Base-by-base conservation (phyloP, 306 rosid species). In the Bauhinia variegata region DNA sequence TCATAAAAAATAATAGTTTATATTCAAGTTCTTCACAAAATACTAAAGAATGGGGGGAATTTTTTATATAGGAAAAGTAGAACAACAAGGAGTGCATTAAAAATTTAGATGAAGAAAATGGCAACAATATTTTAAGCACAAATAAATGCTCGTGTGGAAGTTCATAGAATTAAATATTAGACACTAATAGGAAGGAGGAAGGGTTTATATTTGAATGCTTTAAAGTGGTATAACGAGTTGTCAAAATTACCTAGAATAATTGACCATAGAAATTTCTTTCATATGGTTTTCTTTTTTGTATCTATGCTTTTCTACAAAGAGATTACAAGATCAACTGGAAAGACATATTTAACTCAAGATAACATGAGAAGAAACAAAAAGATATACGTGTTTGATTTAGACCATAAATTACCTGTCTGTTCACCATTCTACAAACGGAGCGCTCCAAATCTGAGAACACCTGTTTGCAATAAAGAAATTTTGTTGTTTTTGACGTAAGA, bases 381-480 rank as follows among this genome's bases (percentile, higher is more conserved):
- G 68, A 50, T 58, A 73, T 9, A 36, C 42, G 62, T 18, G 17
- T 47, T 39, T 34, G 30, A 63, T 54, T 58, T 64, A 36, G 68
- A 68, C 36, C 36, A 63, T 75, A 70, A 44, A 69, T 73, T 28
- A 88, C 99, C 99, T 95, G 97, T 70, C 77, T 83, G 79, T 95
- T 92, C 61, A 95, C 86, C 97, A 95, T 90, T 71, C 99, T 84
- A 82, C 97, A 95, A 54, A 84, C 95, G 15, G 99, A 95, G 37
- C 96, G 86, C 86, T 95, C 99, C 88, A 95, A 78, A 82, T 95
- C 99, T 49, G 99, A 95, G 46, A 95, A 79, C 53, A 95, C 96
- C 96, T 95, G 96, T 44, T 80, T 37, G 51, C 4, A 76, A 65
- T 65, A 69, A 67, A 53, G n/a, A 73, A 56, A 78, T 76, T 5